These are phyloP conservation scores for Batkoa obscura DNA, from an alignment of 371 early-diverging fungal genomes.

Conservation along the genomic window DNA sequence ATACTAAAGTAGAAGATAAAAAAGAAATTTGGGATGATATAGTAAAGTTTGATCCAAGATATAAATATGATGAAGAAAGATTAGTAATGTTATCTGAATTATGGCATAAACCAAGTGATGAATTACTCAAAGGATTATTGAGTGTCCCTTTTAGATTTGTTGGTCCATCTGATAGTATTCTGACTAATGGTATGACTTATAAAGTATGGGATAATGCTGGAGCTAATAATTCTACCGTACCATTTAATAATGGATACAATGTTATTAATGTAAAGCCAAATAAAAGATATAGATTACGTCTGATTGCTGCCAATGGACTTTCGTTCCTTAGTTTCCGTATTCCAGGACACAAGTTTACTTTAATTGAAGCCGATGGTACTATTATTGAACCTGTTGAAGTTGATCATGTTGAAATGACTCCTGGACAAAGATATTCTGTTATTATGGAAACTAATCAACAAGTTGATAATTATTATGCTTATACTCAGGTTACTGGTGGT, in stretches of 20 bases:
- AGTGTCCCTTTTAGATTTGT: not conserved
- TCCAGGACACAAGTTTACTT: slow-evolving; percentile 14
- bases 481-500: slow-evolving; percentile 10
- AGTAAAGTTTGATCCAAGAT: slow-evolving; percentile 7
- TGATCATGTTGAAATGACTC: slow-evolving; percentile 13
- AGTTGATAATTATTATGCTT: slow-evolving; percentile 14
- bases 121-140: not conserved
- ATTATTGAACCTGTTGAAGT: slow-evolving; percentile 13
- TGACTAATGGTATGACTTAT: slow-evolving; percentile 15
- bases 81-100: slow-evolving; percentile 11
- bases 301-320: not conserved
- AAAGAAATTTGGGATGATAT: too few relatives aligned
- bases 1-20: too few relatives aligned
- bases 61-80: slow-evolving; percentile 13
- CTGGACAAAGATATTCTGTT: slow-evolving; percentile 20
- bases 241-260: not conserved
- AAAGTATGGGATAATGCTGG: slow-evolving; percentile 6
- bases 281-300: not conserved
- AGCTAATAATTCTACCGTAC: too few relatives aligned
- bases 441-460: slow-evolving; percentile 16
- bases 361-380: slow-evolving; percentile 22
- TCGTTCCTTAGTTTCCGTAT: slow-evolving; percentile 13
- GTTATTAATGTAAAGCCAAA: not conserved
- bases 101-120: not conserved
- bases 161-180: slow-evolving; percentile 13